Conservation (phyloP, 768 basidiomycete genomes). For the Heimioporus sp. region DNA sequence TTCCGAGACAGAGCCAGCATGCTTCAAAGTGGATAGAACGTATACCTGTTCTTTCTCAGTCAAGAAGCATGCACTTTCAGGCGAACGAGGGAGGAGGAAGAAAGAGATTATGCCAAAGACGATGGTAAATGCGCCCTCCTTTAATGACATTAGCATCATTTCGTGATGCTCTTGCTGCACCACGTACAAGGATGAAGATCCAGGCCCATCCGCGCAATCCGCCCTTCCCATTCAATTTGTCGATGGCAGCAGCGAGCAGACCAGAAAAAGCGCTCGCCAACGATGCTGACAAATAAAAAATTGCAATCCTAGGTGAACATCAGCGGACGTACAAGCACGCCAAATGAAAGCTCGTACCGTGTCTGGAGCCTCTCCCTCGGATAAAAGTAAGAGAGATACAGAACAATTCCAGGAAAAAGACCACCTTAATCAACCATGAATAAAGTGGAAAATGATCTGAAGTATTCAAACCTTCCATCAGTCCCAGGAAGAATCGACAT, state of each 20-base stretch:
- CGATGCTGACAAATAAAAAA: slow-evolving; percentile 44
- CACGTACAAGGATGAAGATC: slow-evolving; percentile 52
- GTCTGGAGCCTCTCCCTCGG: slow-evolving; percentile 30
- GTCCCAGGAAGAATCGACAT: slow-evolving; percentile 49
- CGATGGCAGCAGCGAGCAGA: slow-evolving; percentile 57
- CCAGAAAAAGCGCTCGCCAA: slow-evolving; percentile 64
- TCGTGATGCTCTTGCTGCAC: neutral
- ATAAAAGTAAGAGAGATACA: slow-evolving; percentile 54
- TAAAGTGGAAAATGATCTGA: neutral
- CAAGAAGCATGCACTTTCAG: slow-evolving; percentile 49
- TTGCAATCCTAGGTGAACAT: slow-evolving; percentile 29
- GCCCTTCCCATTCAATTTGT: slow-evolving; percentile 49
- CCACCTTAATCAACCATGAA: slow-evolving; percentile 38
- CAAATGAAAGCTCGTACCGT: slow-evolving; percentile 4
- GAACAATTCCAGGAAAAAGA: slow-evolving; percentile 56
- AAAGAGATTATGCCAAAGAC: slow-evolving; percentile 52
- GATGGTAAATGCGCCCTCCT: slow-evolving; percentile 64
- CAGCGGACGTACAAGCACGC: neutral
- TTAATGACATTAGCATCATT: neutral
- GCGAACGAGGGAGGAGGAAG: slow-evolving; percentile 47
- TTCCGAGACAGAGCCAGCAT: slow-evolving; percentile 33
- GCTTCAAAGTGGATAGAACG: slow-evolving; percentile 30
- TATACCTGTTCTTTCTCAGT: slow-evolving; percentile 48
- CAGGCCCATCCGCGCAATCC: slow-evolving; percentile 60
- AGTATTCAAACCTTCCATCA: slow-evolving; percentile 49